Evolutionary conservation across 257 asterid genomes (phyloP).

Genomic region (Penstemon davidsonii): DNA sequence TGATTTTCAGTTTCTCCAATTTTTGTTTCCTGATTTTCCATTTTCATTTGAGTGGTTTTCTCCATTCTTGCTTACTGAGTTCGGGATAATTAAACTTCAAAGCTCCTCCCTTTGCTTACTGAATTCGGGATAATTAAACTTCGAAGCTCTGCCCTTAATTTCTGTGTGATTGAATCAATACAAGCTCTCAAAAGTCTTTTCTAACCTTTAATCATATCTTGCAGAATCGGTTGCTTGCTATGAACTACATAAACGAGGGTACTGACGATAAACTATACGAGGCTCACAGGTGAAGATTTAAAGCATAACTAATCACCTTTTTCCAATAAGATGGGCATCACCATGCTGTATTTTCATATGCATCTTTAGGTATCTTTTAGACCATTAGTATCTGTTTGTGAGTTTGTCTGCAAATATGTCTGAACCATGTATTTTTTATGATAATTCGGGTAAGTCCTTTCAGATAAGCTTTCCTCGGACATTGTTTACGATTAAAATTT

Average conservation of each 20-base stretch:
- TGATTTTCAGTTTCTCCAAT: not conserved
- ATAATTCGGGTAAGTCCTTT: slow-evolving; percentile 2
- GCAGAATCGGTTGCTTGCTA: slow-evolving; percentile 99
- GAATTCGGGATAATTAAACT: slow-evolving; percentile 16
- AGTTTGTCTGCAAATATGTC: slow-evolving; percentile 16
- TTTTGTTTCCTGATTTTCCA: not conserved
- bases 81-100: slow-evolving; percentile 10
- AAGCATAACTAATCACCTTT: slow-evolving; percentile 22
- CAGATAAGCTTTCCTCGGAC: slow-evolving; percentile 17
- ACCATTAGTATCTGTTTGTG: not conserved
- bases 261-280: slow-evolving; percentile 71
- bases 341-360: slow-evolving; percentile 20
- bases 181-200: slow-evolving; percentile 13
- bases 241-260: slow-evolving; percentile 97
- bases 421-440: slow-evolving; percentile 11
- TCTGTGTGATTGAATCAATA: slow-evolving; percentile 5
- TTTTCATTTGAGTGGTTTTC: slow-evolving; percentile 18
- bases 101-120: slow-evolving; percentile 12
- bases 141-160: not conserved
- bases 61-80: slow-evolving; percentile 20
- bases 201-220: slow-evolving; percentile 27
- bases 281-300: slow-evolving; percentile 83
- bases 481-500: not conserved
- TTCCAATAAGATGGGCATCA: slow-evolving; percentile 16
- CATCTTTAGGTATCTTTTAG: not conserved